Evolutionary conservation across 1,284 basidiomycete genomes (phyloP), one percentile per base, ranked within the genome.

Genomic region (Wallemia ichthyophaga): DNA sequence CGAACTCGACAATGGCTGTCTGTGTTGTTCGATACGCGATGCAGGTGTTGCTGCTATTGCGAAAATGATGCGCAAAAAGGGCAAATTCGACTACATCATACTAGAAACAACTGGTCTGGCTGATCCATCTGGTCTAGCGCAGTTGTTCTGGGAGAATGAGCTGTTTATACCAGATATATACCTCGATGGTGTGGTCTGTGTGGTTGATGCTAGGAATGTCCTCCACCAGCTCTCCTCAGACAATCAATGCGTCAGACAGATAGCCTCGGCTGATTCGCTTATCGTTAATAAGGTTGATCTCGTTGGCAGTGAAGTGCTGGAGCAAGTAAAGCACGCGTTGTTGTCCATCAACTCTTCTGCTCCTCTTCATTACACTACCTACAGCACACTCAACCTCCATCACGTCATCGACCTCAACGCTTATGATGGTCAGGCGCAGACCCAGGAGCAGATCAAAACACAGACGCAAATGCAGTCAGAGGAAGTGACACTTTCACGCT

Each of bases 11-110:
- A 94, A 95, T 67, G 89, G 89, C 11, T 94, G 89, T 69, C 69
- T 95, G 24, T 94, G 89, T 69, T 95, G 89, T 69, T 87, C 85
- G 60, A 83, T 94, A 70, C 89, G 91, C 66, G 88, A 94, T 68
- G 75, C 79, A 17, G 89, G 89, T 1, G 77, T 84, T 0, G 85
- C 86, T 26, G 85, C 89, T 1, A 91, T 95, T 58, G 85, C 92
- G 68, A 83, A 84, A 65, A 74, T 92, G 62, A 84, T 80, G 85
- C 73, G 74, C 64, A 76, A 76, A 61, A 84, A 82, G 65, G 85
- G 83, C 25, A 78, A 78, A 1, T 89, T 92, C 65, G 89, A 94
- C 69, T 83, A 92, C 69, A 91, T 94, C 61, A 71, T 95, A 32
- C 75, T 95, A 3, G 89, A 95, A 70, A 85, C 88, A 1, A 94